Percentiles rank a stretch among this genome's conserved stretches.
These are phyloP conservation scores for Phycomyces nitens DNA, from an alignment of 192 early-diverging fungal species.

Conservation along the genomic window DNA sequence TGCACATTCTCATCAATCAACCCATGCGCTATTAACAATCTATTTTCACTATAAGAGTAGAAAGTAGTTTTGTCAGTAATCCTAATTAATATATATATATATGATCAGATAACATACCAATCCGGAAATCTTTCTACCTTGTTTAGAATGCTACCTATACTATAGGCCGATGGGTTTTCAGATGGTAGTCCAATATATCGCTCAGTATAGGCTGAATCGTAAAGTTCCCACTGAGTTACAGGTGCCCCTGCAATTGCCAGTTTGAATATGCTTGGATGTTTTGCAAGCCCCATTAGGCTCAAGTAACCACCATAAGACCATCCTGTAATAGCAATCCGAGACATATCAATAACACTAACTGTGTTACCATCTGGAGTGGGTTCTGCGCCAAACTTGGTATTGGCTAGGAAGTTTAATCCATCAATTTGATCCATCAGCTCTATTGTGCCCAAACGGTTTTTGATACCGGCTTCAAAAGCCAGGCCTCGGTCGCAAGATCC, in stretches of 20 bases:
- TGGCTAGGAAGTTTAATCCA: constrained; percentile 42
- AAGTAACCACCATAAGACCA: constrained; percentile 80
- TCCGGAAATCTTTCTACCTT: constrained; percentile 55
- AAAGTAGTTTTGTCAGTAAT: background rate
- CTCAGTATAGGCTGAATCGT: constrained; percentile 73
- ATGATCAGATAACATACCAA: constrained; percentile 32
- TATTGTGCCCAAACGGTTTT: constrained; percentile 51
- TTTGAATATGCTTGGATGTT: constrained; percentile 57
- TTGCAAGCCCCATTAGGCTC: constrained; percentile 58
- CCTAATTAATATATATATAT: background rate
- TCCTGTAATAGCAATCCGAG: constrained; percentile 63
- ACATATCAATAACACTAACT: constrained; percentile 48
- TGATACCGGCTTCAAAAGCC: constrained; percentile 55
- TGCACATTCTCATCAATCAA: constrained; percentile 80
- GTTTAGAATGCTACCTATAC: constrained; percentile 46
- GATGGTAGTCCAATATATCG: constrained; percentile 59
- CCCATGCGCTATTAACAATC: constrained; percentile 69
- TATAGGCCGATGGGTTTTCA: constrained; percentile 48
- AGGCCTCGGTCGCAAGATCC: constrained; percentile 64
- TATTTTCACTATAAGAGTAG: constrained; percentile 39
- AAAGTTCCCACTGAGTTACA: constrained; percentile 70
- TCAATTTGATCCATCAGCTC: constrained; percentile 65
- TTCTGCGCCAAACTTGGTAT: constrained; percentile 41
- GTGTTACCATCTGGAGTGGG: background rate
- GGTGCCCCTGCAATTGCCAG: constrained; percentile 67